Percentiles rank a stretch among this genome's conserved stretches.
Conservation (phyloP, 192 early-diverging fungal genomes). For the Umbelopsis vinacea region DNA sequence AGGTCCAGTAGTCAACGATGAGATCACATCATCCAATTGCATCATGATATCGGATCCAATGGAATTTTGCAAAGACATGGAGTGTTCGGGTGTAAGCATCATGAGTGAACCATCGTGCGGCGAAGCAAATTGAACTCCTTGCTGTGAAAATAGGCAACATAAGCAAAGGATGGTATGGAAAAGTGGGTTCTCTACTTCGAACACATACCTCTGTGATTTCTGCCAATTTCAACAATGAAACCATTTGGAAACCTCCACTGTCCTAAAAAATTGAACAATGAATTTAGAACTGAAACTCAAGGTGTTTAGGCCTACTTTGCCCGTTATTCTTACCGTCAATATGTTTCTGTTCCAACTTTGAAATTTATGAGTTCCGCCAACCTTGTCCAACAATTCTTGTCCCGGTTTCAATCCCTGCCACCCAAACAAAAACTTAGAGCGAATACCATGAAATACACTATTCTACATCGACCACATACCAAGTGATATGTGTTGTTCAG, state of each 20-base stretch:
- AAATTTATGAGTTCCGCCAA: constrained; percentile 79
- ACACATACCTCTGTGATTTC: constrained; percentile 74
- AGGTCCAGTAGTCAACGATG: constrained; percentile 77
- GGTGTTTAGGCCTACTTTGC: too few species aligned
- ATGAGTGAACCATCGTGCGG: constrained; percentile 83
- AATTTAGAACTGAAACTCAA: too few species aligned
- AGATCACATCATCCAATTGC: constrained; percentile 91
- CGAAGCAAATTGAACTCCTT: constrained; percentile 85
- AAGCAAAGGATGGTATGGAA: too few species aligned
- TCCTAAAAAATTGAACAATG: constrained; percentile 46
- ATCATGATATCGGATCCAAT: constrained; percentile 92
- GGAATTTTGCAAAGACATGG: constrained; percentile 83
- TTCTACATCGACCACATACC: constrained; percentile 37
- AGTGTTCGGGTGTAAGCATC: constrained; percentile 86
- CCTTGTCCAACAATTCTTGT: constrained; percentile 71
- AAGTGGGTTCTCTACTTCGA: too few species aligned
- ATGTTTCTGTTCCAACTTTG: constrained; percentile 82
- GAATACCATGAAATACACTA: not conserved
- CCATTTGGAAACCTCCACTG: constrained; percentile 90
- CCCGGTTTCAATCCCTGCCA: constrained; percentile 55
- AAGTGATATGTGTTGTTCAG: constrained; percentile 89
- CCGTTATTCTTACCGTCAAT: constrained; percentile 56
- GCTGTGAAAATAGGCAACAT: not conserved
- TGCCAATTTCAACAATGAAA: constrained; percentile 82
- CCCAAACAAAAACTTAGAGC: not conserved